Base-by-base conservation (phyloP, 2,329 filamentous ascomycete species). In the Trichoderma harzianum region DNA sequence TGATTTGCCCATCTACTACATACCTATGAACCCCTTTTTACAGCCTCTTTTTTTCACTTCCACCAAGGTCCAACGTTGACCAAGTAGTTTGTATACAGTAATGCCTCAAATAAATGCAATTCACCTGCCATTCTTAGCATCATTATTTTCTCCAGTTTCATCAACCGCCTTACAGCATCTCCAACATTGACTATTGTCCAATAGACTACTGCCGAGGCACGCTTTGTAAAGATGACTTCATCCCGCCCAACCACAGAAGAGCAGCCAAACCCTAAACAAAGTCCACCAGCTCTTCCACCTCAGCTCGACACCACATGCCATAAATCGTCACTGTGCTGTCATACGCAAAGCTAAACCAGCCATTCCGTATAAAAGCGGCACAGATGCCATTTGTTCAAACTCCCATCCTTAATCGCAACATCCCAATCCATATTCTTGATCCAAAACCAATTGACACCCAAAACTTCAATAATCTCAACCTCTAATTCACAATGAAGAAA, bases 301-400 rank as follows among this genome's bases (percentile, higher is more conserved):
- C 10, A 47, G n/a, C 39, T 10, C 26, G 11, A 47, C 8, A 18
- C 21, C 3, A 7, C 11, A 28, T 21, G 21, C 47, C 21, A 53
- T 11, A 30, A 67, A 39, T 67, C 64, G 64, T 67, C 64, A 67
- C 64, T 21, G 51, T 67, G 64, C 24, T 55, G 64, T 67, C 64
- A 67, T 67, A 5, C 6, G 16, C 47, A 55, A 67, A 67, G 47
- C 51, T 67, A 67, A 57, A 57, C 12, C 26, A 18, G 16, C 43
- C 30, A n/a, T 36, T 57, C 21, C 10, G 16, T 57, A 67, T 67
- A 67, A 53, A 57, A 28, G 64, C 47, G 47, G 64, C 51, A 57
- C 64, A 8, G 39, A 14, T 5, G n/a, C 28, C 21, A 21, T 8
- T 18, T 43, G 3, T 3, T 14, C 11, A 47, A 10, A 11, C 12